These are phyloP conservation scores for Calvatia gigantea DNA, from an alignment of 768 basidiomycete genomes.

Conservation along the genomic window DNA sequence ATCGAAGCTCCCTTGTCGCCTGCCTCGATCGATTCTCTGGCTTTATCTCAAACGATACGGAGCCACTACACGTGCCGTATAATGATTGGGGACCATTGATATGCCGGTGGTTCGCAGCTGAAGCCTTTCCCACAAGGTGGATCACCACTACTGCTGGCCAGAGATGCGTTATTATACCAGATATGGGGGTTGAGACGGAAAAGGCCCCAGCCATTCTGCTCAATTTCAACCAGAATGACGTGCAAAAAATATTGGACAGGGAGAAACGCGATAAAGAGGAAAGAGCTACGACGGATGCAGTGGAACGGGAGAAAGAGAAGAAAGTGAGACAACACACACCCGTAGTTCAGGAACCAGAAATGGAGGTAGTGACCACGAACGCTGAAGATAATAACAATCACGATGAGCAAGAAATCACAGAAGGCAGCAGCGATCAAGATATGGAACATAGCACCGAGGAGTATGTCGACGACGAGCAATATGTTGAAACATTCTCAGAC, in stretches of 20 bases:
- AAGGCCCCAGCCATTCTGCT: conserved; percentile 17
- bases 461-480: too few species aligned
- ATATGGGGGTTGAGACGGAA: neutral
- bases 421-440: too few species aligned
- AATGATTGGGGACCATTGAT: conserved; percentile 28
- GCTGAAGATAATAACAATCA: too few species aligned
- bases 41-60: neutral
- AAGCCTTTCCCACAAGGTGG: conserved; percentile 30
- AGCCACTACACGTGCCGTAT: conserved; percentile 20
- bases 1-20: conserved; percentile 20
- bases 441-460: too few species aligned
- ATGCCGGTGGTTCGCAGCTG: conserved; percentile 30
- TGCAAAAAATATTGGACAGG: conserved; percentile 12
- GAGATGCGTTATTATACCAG: conserved; percentile 24
- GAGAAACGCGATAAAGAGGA: conserved; percentile 2
- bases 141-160: conserved; percentile 35
- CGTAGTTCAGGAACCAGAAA: too few species aligned
- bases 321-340: neutral
- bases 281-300: neutral
- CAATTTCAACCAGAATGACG: conserved; percentile 26
- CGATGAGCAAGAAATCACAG: too few species aligned
- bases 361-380: too few species aligned
- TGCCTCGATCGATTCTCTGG: conserved; percentile 8
- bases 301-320: neutral
- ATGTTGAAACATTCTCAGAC: too few species aligned